Conservation (phyloP, 2,329 filamentous ascomycete genomes). For the Cladosporium sp. region DNA sequence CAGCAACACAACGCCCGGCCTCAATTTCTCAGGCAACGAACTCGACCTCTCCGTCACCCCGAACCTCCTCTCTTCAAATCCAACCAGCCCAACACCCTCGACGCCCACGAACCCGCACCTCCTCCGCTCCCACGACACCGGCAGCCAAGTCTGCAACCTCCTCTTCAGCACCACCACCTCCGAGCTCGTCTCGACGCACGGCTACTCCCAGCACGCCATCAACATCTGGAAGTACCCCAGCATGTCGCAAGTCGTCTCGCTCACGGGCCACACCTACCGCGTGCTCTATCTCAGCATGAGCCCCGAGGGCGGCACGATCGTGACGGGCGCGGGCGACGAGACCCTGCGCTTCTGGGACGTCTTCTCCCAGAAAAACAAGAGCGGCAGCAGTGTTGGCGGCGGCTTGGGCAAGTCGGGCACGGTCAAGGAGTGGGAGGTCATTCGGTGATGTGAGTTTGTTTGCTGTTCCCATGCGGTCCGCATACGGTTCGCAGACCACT, state of each 20-base stretch:
- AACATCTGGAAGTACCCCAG: constrained; percentile 99
- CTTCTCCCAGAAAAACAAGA: constrained; percentile 74
- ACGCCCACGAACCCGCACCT: constrained; percentile 41
- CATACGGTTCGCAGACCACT: too few species aligned
- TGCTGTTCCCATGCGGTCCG: too few species aligned
- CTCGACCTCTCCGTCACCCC: constrained; percentile 20
- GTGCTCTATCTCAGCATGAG: constrained; percentile 97
- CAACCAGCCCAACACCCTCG: constrained; percentile 25
- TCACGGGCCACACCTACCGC: constrained; percentile 94
- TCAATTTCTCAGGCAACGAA: constrained; percentile 21
- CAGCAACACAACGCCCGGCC: constrained; percentile 18
- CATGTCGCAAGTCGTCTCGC: constrained; percentile 92
- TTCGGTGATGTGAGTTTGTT: background rate
- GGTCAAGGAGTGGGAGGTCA: constrained; percentile 10
- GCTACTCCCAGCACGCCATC: constrained; percentile 97
- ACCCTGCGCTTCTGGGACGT: constrained; percentile 95
- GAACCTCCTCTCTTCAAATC: constrained; percentile 23
- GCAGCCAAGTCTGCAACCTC: constrained; percentile 97
- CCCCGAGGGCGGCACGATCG: constrained; percentile 85
- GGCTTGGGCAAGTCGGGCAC: constrained; percentile 55
- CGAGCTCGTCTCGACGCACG: constrained; percentile 94
- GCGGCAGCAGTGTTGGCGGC: constrained; percentile 57
- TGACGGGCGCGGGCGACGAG: constrained; percentile 94
- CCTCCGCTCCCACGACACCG: constrained; percentile 83
- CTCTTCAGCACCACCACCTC: constrained; percentile 97